Conservation (phyloP, 805 yeast genomes). For the Myxozyma kluyveri region DNA sequence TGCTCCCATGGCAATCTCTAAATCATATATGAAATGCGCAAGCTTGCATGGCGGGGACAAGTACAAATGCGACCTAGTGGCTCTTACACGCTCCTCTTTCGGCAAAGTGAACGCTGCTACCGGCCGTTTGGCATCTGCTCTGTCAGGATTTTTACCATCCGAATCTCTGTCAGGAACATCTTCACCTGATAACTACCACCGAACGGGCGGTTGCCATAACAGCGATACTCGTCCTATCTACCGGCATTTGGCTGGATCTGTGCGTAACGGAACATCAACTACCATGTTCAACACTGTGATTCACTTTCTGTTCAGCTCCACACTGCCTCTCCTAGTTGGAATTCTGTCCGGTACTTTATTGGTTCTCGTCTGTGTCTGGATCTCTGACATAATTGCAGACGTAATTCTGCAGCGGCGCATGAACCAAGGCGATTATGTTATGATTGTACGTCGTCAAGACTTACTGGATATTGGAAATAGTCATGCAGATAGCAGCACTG, state of each 20-base stretch:
- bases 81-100: not conserved
- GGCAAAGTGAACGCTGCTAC: too few relatives aligned
- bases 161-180: not conserved
- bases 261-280: conserved; percentile 20
- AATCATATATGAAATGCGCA: not conserved
- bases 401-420: not conserved
- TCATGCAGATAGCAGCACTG: too few relatives aligned
- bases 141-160: too few relatives aligned
- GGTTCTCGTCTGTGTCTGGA: conserved; percentile 16
- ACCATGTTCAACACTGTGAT: conserved; percentile 11
- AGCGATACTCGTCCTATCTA: too few relatives aligned
- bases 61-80: not conserved
- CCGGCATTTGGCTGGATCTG: conserved; percentile 1
- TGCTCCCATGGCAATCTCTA: not conserved
- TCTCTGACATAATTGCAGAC: conserved; percentile 14
- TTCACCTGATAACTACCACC: not conserved
- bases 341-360: conserved; percentile 22
- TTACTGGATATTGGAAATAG: too few relatives aligned
- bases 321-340: conserved; percentile 25
- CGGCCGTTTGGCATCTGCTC: too few relatives aligned
- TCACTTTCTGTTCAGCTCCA: conserved; percentile 13
- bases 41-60: not conserved
- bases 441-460: not conserved
- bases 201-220: not conserved
- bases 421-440: not conserved